These are phyloP conservation scores for Rhizopogon parksii DNA, from an alignment of 1,284 basidiomycete genomes.

Conservation along the genomic window DNA sequence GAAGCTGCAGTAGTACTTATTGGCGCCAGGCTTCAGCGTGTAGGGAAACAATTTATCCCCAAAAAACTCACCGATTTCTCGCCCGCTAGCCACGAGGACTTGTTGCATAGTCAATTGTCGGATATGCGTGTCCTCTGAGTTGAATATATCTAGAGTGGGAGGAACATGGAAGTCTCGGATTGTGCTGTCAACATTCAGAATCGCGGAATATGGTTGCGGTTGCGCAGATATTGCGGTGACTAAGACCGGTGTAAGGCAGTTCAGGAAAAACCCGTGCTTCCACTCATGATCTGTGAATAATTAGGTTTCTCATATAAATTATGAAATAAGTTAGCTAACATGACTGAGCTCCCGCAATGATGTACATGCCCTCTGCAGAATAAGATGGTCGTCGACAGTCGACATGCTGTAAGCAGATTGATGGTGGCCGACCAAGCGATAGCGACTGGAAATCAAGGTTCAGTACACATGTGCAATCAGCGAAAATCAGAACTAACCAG, in stretches of 20 bases:
- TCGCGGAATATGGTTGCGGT: slow-evolving; percentile 47
- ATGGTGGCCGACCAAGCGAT: slow-evolving; percentile 73
- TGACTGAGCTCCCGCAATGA: slow-evolving; percentile 53
- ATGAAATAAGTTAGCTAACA: slow-evolving; percentile 40
- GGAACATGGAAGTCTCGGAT: slow-evolving; percentile 59
- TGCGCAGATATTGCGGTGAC: slow-evolving; percentile 59
- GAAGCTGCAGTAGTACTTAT: slow-evolving; percentile 63
- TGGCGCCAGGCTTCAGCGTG: slow-evolving; percentile 7
- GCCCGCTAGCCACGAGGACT: slow-evolving; percentile 56
- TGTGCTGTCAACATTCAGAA: slow-evolving; percentile 52
- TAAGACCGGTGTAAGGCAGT: slow-evolving; percentile 60
- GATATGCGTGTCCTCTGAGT: slow-evolving; percentile 33
- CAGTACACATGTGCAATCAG: slow-evolving; percentile 3
- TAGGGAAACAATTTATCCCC: slow-evolving; percentile 4
- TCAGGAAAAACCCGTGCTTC: slow-evolving; percentile 64
- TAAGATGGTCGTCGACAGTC: slow-evolving; percentile 60
- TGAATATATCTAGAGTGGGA: slow-evolving; percentile 44
- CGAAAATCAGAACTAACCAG: slow-evolving; percentile 42
- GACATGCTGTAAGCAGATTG: slow-evolving; percentile 60
- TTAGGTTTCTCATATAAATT: slow-evolving; percentile 9
- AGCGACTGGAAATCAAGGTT: slow-evolving; percentile 43
- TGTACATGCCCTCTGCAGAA: slow-evolving; percentile 45
- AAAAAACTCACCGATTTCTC: slow-evolving; percentile 53
- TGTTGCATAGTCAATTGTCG: slow-evolving; percentile 63
- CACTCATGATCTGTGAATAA: slow-evolving; percentile 54